Percentiles rank a stretch among this genome's conserved stretches.
Evolutionary conservation across 495 filamentous ascomycete genomes (phyloP).

Genomic region (Melanomma pulvis-pyrius): DNA sequence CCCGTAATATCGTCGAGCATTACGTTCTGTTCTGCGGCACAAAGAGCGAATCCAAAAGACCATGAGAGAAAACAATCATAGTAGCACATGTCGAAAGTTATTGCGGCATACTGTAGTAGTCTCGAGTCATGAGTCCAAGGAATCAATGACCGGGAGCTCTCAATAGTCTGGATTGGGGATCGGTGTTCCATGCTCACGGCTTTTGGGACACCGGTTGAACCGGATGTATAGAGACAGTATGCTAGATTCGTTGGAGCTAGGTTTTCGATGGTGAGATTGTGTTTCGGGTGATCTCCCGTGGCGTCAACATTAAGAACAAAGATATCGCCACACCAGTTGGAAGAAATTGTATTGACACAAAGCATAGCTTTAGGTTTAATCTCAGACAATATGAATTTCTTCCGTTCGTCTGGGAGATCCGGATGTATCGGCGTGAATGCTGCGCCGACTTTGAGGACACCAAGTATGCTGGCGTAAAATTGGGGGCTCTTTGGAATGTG

Average conservation of each 20-base stretch:
- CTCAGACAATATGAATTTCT: slow-evolving; percentile 47
- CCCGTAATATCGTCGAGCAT: slow-evolving; percentile 43
- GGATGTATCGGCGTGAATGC: slow-evolving; percentile 49
- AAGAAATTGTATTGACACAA: background rate
- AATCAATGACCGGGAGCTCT: slow-evolving; percentile 39
- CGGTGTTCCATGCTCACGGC: slow-evolving; percentile 48
- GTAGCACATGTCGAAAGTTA: slow-evolving; percentile 53
- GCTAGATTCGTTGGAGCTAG: slow-evolving; percentile 37
- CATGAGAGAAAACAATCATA: slow-evolving; percentile 53
- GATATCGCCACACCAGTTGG: slow-evolving; percentile 25
- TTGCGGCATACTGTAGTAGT: slow-evolving; percentile 49
- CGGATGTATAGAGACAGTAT: slow-evolving; percentile 49
- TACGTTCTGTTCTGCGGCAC: slow-evolving; percentile 41
- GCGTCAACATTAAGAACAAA: slow-evolving; percentile 10
- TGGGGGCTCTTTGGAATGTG: slow-evolving; percentile 45
- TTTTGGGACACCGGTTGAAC: slow-evolving; percentile 49
- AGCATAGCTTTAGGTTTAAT: slow-evolving; percentile 42
- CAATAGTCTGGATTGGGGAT: slow-evolving; percentile 47
- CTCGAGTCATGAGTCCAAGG: slow-evolving; percentile 44
- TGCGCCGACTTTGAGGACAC: slow-evolving; percentile 48
- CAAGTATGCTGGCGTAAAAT: slow-evolving; percentile 49
- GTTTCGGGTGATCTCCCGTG: background rate
- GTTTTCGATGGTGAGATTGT: slow-evolving; percentile 14
- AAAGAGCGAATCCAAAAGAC: slow-evolving; percentile 48
- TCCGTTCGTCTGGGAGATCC: slow-evolving; percentile 42